These are phyloP conservation scores for Leptomonas pyrrhocoris DNA, from an alignment of 208 protist species.

Conservation along the genomic window DNA sequence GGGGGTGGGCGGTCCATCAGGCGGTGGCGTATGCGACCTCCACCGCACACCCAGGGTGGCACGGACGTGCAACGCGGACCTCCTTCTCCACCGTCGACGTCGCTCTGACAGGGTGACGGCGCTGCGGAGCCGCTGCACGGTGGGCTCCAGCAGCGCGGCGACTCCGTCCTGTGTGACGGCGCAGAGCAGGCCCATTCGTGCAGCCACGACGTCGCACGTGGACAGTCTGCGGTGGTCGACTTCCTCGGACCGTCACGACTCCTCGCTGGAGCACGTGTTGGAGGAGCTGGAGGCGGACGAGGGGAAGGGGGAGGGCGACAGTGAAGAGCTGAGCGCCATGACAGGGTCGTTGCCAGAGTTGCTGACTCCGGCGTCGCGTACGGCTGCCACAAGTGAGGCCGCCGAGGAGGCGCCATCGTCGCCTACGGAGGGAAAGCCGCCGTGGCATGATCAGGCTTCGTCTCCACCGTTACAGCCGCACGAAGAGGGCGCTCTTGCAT, in stretches of 20 bases:
- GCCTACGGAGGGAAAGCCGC: neutral
- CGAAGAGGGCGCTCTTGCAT: neutral
- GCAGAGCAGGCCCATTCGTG: neutral
- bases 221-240: neutral
- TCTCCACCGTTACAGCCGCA: neutral
- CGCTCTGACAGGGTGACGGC: slow-evolving; percentile 2
- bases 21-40: too few species aligned
- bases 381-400: neutral
- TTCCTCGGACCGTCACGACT: neutral
- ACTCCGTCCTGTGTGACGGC: neutral
- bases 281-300: neutral
- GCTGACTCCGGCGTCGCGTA: neutral
- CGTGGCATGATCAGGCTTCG: neutral
- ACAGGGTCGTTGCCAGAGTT: slow-evolving; percentile 11
- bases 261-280: neutral
- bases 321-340: slow-evolving; percentile 9
- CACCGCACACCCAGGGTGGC: neutral
- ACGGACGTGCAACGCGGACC: neutral
- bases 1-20: neutral
- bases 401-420: neutral
- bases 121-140: neutral
- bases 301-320: neutral
- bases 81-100: neutral
- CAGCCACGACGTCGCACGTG: slow-evolving; percentile 15
- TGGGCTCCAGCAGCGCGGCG: slow-evolving; percentile 1